Conservation (phyloP, 345 rosid genomes). For the Dovyalis caffra region DNA sequence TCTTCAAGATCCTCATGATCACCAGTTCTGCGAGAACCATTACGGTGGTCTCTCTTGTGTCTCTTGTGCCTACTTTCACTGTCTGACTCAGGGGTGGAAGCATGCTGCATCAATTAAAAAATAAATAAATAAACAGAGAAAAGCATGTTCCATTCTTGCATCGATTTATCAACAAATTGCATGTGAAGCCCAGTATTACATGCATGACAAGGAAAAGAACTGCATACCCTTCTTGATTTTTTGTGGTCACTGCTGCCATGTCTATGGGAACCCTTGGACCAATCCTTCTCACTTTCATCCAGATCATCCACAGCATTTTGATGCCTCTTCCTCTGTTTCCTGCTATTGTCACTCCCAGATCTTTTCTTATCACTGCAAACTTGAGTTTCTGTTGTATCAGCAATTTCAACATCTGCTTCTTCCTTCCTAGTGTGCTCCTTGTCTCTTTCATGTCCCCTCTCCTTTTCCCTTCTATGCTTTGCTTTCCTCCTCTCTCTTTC, state of each 20-base stretch:
- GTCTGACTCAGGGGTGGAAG: conserved; percentile 63
- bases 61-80: conserved; percentile 61
- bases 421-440: conserved; percentile 49
- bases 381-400: conserved; percentile 42
- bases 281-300: conserved; percentile 56
- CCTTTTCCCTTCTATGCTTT: conserved; percentile 69
- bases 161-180: not conserved
- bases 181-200: not conserved
- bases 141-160: not conserved
- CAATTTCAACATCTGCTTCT: conserved; percentile 43
- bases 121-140: too few species aligned
- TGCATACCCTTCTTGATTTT: conserved; percentile 61
- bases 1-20: conserved; percentile 79
- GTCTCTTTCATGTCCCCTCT: conserved; percentile 61
- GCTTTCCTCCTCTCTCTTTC: conserved; percentile 62
- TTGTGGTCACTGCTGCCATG: conserved; percentile 51
- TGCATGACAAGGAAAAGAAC: conserved; percentile 4
- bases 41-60: conserved; percentile 59
- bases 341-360: conserved; percentile 55
- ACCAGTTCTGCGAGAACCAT: conserved; percentile 48
- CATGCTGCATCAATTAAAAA: conserved; percentile 43
- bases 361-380: conserved; percentile 43
- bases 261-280: conserved; percentile 48
- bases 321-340: conserved; percentile 60
- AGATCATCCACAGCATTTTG: conserved; percentile 41